Evolutionary conservation across 2,329 filamentous ascomycete species (phyloP).

Genomic region (Penicillium sp.): DNA sequence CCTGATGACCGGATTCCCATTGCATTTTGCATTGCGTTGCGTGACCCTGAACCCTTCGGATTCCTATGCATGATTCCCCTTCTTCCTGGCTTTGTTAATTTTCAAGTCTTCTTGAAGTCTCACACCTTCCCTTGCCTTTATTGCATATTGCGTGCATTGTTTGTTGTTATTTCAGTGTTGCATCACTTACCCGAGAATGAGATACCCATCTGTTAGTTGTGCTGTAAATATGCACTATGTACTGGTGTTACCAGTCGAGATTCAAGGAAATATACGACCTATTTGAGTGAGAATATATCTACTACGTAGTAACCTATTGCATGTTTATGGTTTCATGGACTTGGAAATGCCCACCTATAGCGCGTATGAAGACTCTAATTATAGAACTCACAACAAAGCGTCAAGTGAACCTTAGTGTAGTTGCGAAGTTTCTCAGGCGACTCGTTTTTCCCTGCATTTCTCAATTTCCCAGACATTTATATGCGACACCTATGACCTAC

Average conservation of each 20-base stretch:
- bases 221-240: slow-evolving; percentile 1
- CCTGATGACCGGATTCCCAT: not conserved
- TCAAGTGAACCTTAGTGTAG: no score
- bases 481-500: no score
- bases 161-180: not conserved
- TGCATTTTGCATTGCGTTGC: slow-evolving; percentile 12
- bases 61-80: slow-evolving; percentile 1
- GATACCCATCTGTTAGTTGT: slow-evolving; percentile 8
- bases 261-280: not conserved
- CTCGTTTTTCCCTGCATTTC: no score
- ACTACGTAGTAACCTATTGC: not conserved
- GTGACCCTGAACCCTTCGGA: slow-evolving; percentile 3
- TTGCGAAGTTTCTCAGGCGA: no score
- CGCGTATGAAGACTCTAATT: not conserved
- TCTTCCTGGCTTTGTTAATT: not conserved
- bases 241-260: not conserved
- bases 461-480: no score
- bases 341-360: not conserved
- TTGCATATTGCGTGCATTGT: not conserved
- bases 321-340: not conserved
- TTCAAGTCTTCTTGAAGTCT: not conserved
- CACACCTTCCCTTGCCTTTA: not conserved
- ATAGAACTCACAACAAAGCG: no score
- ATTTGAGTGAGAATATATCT: not conserved
- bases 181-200: slow-evolving; percentile 3